A percentile compares a stretch with the other conserved stretches of the same genome.
phyloP scores from a whole-genome alignment of 2,329 filamentous ascomycete genomes.

The Penicillium sp. region DNA sequence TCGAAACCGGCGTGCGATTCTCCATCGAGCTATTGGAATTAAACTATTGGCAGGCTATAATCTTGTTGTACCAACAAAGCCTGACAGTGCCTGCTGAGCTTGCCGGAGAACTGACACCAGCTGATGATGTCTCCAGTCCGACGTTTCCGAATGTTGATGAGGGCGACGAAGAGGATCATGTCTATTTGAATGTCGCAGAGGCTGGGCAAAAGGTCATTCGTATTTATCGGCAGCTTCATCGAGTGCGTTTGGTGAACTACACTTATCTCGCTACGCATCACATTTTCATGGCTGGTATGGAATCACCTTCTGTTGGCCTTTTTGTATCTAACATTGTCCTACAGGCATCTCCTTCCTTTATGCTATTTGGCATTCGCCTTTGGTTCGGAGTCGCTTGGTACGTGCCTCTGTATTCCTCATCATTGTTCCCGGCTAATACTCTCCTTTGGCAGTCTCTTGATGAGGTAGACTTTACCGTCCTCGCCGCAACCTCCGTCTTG shows the following conservation, averaged over 20 bases:
- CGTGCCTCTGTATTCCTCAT: conserved; percentile 34
- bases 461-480: conserved; percentile 94
- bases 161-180: conserved; percentile 72
- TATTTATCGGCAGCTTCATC: conserved; percentile 82
- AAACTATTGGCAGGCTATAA: conserved; percentile 96
- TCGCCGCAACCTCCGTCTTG: conserved; percentile 87
- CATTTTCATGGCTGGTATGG: conserved; percentile 85
- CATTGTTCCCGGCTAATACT: conserved; percentile 7
- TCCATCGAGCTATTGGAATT: conserved; percentile 84
- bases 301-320: conserved; percentile 1
- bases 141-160: conserved; percentile 43
- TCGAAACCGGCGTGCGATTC: conserved; percentile 81
- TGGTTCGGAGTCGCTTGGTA: conserved; percentile 79
- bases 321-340: conserved; percentile 9
- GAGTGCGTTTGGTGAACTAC: conserved; percentile 85
- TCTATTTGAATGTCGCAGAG: conserved; percentile 91
- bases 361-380: conserved; percentile 91
- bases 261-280: conserved; percentile 94
- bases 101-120: conserved; percentile 64
- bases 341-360: conserved; percentile 82
- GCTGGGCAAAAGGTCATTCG: conserved; percentile 89
- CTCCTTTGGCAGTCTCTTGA: conserved; percentile 61
- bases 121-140: conserved; percentile 56
- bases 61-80: conserved; percentile 91
- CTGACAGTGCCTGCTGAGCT: conserved; percentile 78